Conservation (phyloP, 202 grass and related monocot species). For the Saccharum hybrid region DNA sequence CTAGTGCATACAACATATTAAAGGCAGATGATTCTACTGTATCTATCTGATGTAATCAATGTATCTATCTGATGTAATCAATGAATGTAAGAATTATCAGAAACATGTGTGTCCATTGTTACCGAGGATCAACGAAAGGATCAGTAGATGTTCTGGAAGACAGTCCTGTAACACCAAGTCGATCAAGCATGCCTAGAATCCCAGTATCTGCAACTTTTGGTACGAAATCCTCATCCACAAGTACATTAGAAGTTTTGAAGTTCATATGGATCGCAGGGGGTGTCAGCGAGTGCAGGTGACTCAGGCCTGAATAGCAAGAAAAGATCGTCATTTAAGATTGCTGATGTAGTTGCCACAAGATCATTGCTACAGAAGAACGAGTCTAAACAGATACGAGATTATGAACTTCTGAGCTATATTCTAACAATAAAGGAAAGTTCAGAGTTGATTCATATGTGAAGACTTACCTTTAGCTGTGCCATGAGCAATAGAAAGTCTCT, state of each 20-base stretch:
- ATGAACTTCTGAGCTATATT: neutral
- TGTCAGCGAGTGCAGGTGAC: constrained; percentile 81
- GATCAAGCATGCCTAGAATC: constrained; percentile 72
- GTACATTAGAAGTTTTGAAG: constrained; percentile 92
- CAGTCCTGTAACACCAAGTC: constrained; percentile 54
- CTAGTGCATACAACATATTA: constrained; percentile 10
- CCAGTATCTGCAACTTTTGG: constrained; percentile 93
- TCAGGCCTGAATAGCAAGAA: constrained; percentile 62
- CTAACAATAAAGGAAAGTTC: neutral
- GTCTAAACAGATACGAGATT: neutral
- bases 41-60: too few relatives aligned
- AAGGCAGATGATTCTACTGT: constrained; percentile 20
- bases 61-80: too few relatives aligned
- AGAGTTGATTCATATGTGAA: constrained; percentile 5
- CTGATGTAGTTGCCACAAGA: neutral
- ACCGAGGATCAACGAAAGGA: constrained; percentile 88
- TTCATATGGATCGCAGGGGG: constrained; percentile 83
- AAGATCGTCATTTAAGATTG: constrained; percentile 32
- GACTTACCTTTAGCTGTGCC: constrained; percentile 84
- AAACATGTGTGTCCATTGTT: constrained; percentile 40
- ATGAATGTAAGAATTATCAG: constrained; percentile 21
- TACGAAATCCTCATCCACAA: constrained; percentile 83
- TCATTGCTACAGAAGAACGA: constrained; percentile 6
- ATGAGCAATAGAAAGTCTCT: constrained; percentile 90
- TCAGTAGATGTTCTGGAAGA: constrained; percentile 54